Evolutionary conservation across 306 rosid species (phyloP), one percentile per base, ranked within the genome.

Genomic region (Malus sylvestris): DNA sequence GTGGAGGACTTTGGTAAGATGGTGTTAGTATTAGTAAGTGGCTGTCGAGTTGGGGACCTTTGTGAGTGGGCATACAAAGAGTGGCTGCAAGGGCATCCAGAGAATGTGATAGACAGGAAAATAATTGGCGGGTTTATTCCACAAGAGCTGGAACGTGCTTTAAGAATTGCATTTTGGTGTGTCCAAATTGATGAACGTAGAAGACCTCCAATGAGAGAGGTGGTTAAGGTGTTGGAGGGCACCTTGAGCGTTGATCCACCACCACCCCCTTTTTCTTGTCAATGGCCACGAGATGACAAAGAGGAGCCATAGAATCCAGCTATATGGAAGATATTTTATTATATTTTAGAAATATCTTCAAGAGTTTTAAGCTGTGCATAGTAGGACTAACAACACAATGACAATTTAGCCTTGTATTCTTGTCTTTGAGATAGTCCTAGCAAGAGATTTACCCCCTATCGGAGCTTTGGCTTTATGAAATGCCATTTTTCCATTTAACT

Each of bases 151-250:
- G 96, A 92, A 45, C 84, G 93, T 30, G 77, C 81, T 9, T 71
- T 92, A 70, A 85, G 96, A 71, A 87, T 33, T 20, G 90, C 92
- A 32, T 92, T 90, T 73, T 92, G 97, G 97, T 92, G 97, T 81
- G 51, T 92, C 63, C 97, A 92, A 80, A 42, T 15, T 44, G 88
- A 90, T n/a, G 91, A 87, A 70, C 78, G 77, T 2, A 71, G 71
- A 74, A 83, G 93, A 77, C 97, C 93, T 59, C 74, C 91, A 0
- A 88, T 92, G 97, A 84, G 81, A 33, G 96, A 93, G 83, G 90
- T 93, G 68, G 91, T 86, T 73, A 88, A 88, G 88, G 90, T 93
- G 27, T 86, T 90, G 40, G 96, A 90, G 60, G 93, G 97, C 46
- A 85, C 87, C 6, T 70, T 84, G 75, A 86, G 62, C 20, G 96